Conservation (phyloP, 768 basidiomycete species). For the Cystobasidium tubakii region DNA sequence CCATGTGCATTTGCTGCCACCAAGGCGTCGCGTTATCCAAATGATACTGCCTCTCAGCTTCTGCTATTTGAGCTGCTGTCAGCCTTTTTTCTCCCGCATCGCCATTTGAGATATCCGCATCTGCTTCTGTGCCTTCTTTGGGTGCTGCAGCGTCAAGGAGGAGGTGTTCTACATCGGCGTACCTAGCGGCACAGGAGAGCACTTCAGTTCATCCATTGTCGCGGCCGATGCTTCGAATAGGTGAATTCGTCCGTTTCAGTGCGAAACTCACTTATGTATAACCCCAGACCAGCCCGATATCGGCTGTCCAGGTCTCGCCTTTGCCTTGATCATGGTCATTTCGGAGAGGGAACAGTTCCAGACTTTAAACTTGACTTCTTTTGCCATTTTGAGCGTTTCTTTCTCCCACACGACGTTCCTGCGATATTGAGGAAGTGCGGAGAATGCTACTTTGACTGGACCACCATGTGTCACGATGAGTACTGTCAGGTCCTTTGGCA, state of each 20-base stretch:
- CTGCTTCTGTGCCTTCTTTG: conserved; percentile 27
- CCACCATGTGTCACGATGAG: conserved; percentile 34
- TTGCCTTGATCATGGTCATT: conserved; percentile 1
- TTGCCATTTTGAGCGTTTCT: not conserved
- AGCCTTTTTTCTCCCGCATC: not conserved
- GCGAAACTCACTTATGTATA: conserved; percentile 4
- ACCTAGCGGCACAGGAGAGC: not conserved
- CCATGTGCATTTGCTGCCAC: not conserved
- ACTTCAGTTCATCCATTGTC: no score
- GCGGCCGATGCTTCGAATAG: no score
- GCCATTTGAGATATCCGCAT: not conserved
- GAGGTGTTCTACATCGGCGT: conserved; percentile 8
- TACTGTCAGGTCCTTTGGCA: not conserved
- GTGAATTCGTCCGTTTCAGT: no score
- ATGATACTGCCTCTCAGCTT: conserved; percentile 1
- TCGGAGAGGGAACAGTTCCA: conserved; percentile 30
- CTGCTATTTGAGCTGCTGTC: not conserved
- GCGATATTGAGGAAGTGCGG: not conserved
- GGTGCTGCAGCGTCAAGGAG: not conserved
- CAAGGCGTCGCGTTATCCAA: not conserved
- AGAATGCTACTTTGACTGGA: conserved; percentile 23
- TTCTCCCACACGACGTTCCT: conserved; percentile 4
- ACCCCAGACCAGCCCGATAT: conserved; percentile 9
- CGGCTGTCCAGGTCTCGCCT: not conserved
- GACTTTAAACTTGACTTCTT: conserved; percentile 7